Conservation (phyloP, 106 monocot species). For the Chionographis japonica region DNA sequence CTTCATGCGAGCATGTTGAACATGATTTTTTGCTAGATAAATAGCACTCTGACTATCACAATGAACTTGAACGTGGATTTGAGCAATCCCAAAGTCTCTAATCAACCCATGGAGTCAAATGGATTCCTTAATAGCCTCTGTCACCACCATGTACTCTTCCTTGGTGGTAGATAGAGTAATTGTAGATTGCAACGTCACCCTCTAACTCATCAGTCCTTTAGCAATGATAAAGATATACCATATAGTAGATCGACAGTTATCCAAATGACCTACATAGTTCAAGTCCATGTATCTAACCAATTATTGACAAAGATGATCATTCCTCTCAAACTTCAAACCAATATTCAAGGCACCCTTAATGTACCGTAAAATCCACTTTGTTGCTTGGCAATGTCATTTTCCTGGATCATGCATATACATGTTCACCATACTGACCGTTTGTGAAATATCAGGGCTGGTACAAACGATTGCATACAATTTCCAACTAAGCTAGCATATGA, state of each 20-base stretch:
- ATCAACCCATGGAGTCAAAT: too few relatives aligned
- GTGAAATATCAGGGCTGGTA: background rate
- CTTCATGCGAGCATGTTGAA: too few relatives aligned
- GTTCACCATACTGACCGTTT: background rate
- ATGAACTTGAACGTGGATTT: too few relatives aligned
- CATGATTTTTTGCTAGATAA: too few relatives aligned
- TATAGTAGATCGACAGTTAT: background rate
- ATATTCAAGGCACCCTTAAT: background rate
- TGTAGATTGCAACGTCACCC: too few relatives aligned
- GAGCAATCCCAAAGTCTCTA: too few relatives aligned
- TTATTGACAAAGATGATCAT: background rate
- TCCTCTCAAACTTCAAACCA: background rate
- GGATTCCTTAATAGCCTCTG: too few relatives aligned
- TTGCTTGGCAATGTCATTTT: too few relatives aligned
- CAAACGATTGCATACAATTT: background rate
- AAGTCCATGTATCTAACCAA: background rate
- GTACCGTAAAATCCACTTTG: background rate
- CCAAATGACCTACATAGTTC: background rate
- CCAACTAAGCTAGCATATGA: background rate
- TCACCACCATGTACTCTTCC: too few relatives aligned
- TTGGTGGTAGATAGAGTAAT: too few relatives aligned
- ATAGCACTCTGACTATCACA: too few relatives aligned
- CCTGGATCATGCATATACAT: background rate
- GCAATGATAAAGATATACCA: background rate
- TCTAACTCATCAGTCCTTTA: background rate